Evolutionary conservation across 2,329 filamentous ascomycete species (phyloP), one percentile per base, ranked within the genome.

Genomic region (Fusarium decemcellulare): DNA sequence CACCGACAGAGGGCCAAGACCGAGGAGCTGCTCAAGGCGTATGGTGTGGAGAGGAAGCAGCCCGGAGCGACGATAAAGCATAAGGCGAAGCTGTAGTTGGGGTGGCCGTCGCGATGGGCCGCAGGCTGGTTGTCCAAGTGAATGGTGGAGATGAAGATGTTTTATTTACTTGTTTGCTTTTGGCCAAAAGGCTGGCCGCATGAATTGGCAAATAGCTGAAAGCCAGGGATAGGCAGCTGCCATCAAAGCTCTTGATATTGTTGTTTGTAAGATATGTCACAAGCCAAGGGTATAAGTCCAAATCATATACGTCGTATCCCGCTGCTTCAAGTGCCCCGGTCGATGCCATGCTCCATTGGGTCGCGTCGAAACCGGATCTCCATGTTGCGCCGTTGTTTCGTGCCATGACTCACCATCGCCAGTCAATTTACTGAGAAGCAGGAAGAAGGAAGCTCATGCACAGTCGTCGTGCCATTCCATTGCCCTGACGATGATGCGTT

Each of bases 1-100:
- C 81, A 86, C 72, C 84, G 81, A 76, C 93, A 95, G 83, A 86
- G 84, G 78, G 81, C 85, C 75, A 90, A 87, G 83, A 87, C 91
- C 15, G 87, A 88, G 74, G 84, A 90, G 82, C 75, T 95, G 79
- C 84, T 93, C 76, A 87, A 83, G 78, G 79, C 89, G 79, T 89
- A 91, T 76, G 81, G 81, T 12, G 76, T 84, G 11, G 73, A 79
- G 76, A 80, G 76, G 61, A 77, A 77, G 44, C 80, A 90, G 78
- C 84, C 87, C 15, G 88, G 88, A 30, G 77, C 84, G 29, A 84
- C 81, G 68, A 89, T 90, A 69, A 78, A 77, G 70, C 79, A 80
- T 74, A 61, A 32, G 12, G 75, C 83, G 39, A 86, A 84, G 78
- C 72, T 88, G 72, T 88, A 81, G 75, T 43, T 47, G 16, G 30